Percentiles rank a stretch among this genome's conserved stretches.
Conservation (phyloP, 441 rosid genomes). For the Kokia cookei region DNA sequence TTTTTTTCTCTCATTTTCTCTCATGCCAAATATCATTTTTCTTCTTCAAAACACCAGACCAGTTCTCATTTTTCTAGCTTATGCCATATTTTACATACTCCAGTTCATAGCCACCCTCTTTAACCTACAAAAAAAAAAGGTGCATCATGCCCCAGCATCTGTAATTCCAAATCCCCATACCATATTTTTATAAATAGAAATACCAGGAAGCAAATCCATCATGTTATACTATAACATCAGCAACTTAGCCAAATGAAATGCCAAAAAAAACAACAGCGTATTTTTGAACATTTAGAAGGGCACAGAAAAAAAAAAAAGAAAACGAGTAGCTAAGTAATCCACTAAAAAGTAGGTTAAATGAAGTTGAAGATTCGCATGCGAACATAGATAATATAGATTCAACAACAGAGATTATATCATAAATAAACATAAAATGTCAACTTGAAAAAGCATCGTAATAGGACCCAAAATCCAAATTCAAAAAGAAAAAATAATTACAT, state of each 20-base stretch:
- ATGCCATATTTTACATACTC: too few relatives aligned
- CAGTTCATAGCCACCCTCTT: conserved; percentile 93
- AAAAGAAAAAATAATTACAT: conserved; percentile 38
- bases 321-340: not conserved
- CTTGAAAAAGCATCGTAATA: not conserved
- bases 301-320: not conserved
- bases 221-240: not conserved
- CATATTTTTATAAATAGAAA: not conserved
- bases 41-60: too few relatives aligned
- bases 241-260: not conserved
- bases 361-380: not conserved
- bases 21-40: too few relatives aligned
- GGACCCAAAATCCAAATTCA: not conserved
- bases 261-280: not conserved
- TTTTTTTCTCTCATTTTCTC: too few relatives aligned
- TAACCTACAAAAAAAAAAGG: conserved; percentile 50
- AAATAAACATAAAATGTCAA: not conserved
- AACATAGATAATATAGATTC: not conserved
- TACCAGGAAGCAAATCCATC: not conserved
- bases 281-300: not conserved
- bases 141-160: not conserved
- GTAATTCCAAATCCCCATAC: not conserved
- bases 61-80: too few relatives aligned
- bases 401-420: not conserved
- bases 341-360: not conserved